These are phyloP conservation scores for Colletotrichum falcatum DNA, from an alignment of 2,329 filamentous ascomycete genomes.

Conservation along the genomic window DNA sequence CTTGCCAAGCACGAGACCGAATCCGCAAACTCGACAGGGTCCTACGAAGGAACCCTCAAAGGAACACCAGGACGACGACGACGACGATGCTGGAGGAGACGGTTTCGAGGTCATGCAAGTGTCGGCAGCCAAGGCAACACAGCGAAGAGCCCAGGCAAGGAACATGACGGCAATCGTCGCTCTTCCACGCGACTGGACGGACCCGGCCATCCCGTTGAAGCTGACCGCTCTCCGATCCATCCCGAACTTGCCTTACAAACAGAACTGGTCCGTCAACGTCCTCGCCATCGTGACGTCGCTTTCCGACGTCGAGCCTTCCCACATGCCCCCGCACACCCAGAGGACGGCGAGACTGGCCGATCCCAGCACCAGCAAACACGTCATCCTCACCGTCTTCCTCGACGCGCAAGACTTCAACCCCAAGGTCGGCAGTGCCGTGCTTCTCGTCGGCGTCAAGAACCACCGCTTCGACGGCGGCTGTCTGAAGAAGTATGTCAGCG, in stretches of 20 bases:
- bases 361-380: slow-evolving; percentile 63
- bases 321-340: slow-evolving; percentile 63
- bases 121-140: slow-evolving; percentile 28
- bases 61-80: slow-evolving; percentile 38
- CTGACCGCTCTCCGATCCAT: slow-evolving; percentile 64
- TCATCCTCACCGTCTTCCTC: slow-evolving; percentile 66
- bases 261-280: slow-evolving; percentile 69
- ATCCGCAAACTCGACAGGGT: neutral
- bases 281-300: slow-evolving; percentile 63
- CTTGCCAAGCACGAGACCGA: neutral
- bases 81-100: slow-evolving; percentile 44
- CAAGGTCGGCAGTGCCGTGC: slow-evolving; percentile 59
- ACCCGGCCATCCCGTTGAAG: slow-evolving; percentile 59
- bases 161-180: slow-evolving; percentile 46
- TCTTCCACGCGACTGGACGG: slow-evolving; percentile 56
- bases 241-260: slow-evolving; percentile 65
- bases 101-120: slow-evolving; percentile 53
- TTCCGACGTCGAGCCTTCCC: slow-evolving; percentile 60
- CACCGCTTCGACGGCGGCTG: slow-evolving; percentile 64
- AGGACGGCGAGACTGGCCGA: slow-evolving; percentile 64
- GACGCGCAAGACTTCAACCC: slow-evolving; percentile 63
- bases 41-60: too few relatives aligned
- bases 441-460: slow-evolving; percentile 68
- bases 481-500: slow-evolving; percentile 59
- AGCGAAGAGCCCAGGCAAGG: slow-evolving; percentile 18